Evolutionary conservation across 1,139 yeast species (phyloP).

Genomic region (Scheffersomyces lignicola): DNA sequence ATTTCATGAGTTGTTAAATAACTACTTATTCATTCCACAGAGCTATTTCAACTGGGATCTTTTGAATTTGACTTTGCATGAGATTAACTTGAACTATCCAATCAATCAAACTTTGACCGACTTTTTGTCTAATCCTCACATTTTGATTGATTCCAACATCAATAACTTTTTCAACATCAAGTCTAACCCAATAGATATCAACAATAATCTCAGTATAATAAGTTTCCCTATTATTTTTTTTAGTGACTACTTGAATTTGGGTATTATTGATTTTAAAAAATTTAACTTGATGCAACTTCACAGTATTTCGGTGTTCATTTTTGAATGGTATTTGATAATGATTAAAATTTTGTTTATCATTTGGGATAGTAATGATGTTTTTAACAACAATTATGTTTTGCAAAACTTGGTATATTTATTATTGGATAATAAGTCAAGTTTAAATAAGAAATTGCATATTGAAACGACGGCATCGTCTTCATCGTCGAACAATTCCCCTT

Average conservation of each 20-base stretch:
- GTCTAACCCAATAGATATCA: constrained; percentile 26
- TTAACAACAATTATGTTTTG: constrained; percentile 27
- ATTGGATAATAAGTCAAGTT: constrained; percentile 13
- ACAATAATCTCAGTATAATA: constrained; percentile 44
- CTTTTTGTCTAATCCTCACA: constrained; percentile 13
- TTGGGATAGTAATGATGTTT: constrained; percentile 18
- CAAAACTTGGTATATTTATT: constrained; percentile 29
- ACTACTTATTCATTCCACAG: constrained; percentile 41
- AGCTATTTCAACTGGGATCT: constrained; percentile 41
- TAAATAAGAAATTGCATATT: constrained; percentile 8
- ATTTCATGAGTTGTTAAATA: constrained; percentile 44
- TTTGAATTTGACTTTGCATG: constrained; percentile 39
- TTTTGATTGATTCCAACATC: constrained; percentile 7
- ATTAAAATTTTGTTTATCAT: constrained; percentile 29
- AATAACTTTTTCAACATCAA: constrained; percentile 29
- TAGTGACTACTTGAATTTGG: constrained; percentile 13
- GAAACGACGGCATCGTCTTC: background rate
- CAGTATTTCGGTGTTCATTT: constrained; percentile 22
- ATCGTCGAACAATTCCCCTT: background rate
- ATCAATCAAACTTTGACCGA: constrained; percentile 10
- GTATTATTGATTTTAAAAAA: constrained; percentile 17
- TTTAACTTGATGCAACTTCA: constrained; percentile 15
- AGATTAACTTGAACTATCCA: constrained; percentile 26
- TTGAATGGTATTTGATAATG: constrained; percentile 44
- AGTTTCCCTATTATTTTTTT: constrained; percentile 44